Evolutionary conservation across 2,329 filamentous ascomycete species (phyloP).

Genomic region (Bipolaris oryzae): DNA sequence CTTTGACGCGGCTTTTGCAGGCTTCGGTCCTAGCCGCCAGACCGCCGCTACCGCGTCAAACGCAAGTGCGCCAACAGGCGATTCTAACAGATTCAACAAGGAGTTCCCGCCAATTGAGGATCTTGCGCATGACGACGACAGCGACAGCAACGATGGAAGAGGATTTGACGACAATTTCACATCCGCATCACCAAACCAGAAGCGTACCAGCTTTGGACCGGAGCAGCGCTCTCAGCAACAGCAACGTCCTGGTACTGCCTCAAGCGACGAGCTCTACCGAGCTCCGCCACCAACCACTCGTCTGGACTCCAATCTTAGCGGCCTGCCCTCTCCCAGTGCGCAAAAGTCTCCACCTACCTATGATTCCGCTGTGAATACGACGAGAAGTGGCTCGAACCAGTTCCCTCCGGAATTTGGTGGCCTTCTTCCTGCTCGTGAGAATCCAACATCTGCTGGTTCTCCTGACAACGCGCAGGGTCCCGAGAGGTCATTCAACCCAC

Average conservation of each 20-base stretch:
- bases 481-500: slow-evolving; percentile 46
- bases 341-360: slow-evolving; percentile 66
- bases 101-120: slow-evolving; percentile 97
- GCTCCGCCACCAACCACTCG: slow-evolving; percentile 44
- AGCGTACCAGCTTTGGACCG: slow-evolving; percentile 35
- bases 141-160: slow-evolving; percentile 68
- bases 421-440: slow-evolving; percentile 61
- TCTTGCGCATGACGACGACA: slow-evolving; percentile 81
- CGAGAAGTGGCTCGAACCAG: slow-evolving; percentile 50
- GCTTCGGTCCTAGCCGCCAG: slow-evolving; percentile 65
- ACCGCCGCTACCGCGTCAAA: slow-evolving; percentile 50
- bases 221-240: slow-evolving; percentile 35
- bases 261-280: slow-evolving; percentile 40
- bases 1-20: slow-evolving; percentile 84
- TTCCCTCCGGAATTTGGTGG: slow-evolving; percentile 63
- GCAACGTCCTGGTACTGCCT: slow-evolving; percentile 35
- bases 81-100: slow-evolving; percentile 63
- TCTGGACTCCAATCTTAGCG: slow-evolving; percentile 45
- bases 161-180: slow-evolving; percentile 96
- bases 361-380: slow-evolving; percentile 52
- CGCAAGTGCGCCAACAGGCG: slow-evolving; percentile 36
- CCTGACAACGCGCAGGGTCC: slow-evolving; percentile 45
- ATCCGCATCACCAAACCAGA: slow-evolving; percentile 58
- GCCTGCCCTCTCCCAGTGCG: slow-evolving; percentile 59
- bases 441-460: slow-evolving; percentile 55